Percentiles rank a stretch among this genome's conserved stretches.
These are phyloP conservation scores for Paecilomyces fulvus DNA, from an alignment of 2,329 filamentous ascomycete species.

Conservation along the genomic window DNA sequence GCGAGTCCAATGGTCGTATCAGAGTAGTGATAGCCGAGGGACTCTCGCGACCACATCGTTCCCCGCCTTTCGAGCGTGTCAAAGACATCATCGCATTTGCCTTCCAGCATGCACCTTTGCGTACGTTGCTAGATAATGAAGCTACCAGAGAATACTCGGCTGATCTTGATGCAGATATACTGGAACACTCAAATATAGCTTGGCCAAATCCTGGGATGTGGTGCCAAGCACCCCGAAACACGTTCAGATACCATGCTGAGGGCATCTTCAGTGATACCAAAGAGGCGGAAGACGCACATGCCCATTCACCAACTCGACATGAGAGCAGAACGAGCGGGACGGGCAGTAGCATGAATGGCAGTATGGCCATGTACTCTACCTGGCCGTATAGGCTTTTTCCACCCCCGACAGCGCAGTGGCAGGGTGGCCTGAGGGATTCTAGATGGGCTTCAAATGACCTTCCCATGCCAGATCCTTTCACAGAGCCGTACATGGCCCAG, in stretches of 20 bases:
- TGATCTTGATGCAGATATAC: conserved; percentile 47
- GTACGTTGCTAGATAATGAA: conserved; percentile 39
- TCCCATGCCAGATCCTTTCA: conserved; percentile 32
- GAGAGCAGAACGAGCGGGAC: conserved; percentile 13
- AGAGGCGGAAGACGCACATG: conserved; percentile 48
- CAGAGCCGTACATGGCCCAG: conserved; percentile 26
- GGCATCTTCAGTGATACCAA: conserved; percentile 27
- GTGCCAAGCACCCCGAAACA: conserved; percentile 40
- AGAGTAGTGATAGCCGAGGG: conserved; percentile 69
- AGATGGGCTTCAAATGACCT: conserved; percentile 22
- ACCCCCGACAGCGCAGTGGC: conserved; percentile 18
- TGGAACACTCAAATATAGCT: conserved; percentile 65
- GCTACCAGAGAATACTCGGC: neutral
- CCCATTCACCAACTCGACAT: conserved; percentile 51
- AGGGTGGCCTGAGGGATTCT: conserved; percentile 13
- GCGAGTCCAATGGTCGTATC: conserved; percentile 64
- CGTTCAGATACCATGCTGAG: conserved; percentile 23
- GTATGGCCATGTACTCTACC: conserved; percentile 14
- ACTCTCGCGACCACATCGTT: conserved; percentile 44
- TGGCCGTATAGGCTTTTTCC: conserved; percentile 25
- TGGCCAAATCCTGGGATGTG: conserved; percentile 72
- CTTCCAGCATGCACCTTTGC: conserved; percentile 73
- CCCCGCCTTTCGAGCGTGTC: conserved; percentile 53
- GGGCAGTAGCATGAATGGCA: conserved; percentile 13
- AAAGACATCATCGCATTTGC: conserved; percentile 71